Conservation (phyloP, 208 protist species). For the Balamuthia mandrillaris region DNA sequence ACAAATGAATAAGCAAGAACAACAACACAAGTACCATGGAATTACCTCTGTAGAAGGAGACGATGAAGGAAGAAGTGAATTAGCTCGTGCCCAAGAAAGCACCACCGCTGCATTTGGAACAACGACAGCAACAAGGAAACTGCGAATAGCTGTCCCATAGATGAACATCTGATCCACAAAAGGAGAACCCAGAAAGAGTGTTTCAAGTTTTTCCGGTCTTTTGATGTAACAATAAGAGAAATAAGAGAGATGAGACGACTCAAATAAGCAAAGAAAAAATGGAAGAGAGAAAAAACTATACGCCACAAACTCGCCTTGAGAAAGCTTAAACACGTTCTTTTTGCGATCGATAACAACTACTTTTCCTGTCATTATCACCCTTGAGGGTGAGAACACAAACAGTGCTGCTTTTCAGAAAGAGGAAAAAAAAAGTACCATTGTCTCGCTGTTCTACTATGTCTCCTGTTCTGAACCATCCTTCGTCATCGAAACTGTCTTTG, state of each 20-base stretch:
- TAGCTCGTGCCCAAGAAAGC: background rate
- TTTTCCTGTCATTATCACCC: background rate
- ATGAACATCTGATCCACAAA: background rate
- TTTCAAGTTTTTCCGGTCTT: conserved; percentile 4
- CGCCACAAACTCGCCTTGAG: conserved; percentile 1
- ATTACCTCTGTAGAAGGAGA: background rate
- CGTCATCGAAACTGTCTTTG: background rate
- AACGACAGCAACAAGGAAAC: background rate
- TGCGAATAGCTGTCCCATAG: background rate
- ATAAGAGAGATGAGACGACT: background rate
- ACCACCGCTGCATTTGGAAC: background rate
- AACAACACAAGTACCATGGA: background rate
- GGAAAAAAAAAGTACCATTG: background rate
- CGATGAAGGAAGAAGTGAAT: background rate
- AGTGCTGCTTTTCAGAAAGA: background rate
- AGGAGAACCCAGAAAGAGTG: background rate
- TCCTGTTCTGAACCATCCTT: background rate
- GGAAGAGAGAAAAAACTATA: background rate
- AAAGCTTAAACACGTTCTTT: conserved; percentile 26
- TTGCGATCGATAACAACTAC: conserved; percentile 20
- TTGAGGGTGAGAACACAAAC: background rate
- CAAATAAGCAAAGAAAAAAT: background rate
- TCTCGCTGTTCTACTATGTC: background rate
- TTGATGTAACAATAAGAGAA: background rate
- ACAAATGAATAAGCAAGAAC: background rate